Evolutionary conservation across 805 yeast genomes (phyloP).

Genomic region (Yarrowia osloensis): DNA sequence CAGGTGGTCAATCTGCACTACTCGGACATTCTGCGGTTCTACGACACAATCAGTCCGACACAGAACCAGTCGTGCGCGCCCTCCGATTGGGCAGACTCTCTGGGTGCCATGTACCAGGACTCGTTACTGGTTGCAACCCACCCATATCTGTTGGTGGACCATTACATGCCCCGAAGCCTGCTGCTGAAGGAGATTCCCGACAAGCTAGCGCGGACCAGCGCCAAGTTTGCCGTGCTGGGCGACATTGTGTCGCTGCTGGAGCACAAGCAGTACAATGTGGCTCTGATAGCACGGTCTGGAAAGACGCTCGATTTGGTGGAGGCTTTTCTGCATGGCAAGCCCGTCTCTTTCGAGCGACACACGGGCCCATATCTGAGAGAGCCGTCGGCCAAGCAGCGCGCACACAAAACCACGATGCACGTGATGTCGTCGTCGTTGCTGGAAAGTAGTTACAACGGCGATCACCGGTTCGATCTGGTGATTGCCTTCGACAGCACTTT

Average conservation of each 20-base stretch:
- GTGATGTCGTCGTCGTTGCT: constrained; percentile 48
- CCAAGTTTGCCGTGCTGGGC: constrained; percentile 73
- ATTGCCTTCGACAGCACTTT: constrained; percentile 65
- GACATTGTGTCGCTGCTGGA: constrained; percentile 62
- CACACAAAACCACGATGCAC: constrained; percentile 45
- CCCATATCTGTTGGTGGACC: constrained; percentile 82
- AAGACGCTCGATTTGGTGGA: constrained; percentile 75
- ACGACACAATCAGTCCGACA: constrained; percentile 51
- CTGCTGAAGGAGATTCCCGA: constrained; percentile 69
- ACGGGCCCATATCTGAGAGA: constrained; percentile 66
- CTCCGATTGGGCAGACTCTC: constrained; percentile 67
- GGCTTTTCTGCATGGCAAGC: constrained; percentile 73
- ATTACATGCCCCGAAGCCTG: constrained; percentile 79
- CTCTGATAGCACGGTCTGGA: constrained; percentile 69
- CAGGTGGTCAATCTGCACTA: constrained; percentile 91
- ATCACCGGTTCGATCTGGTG: constrained; percentile 54
- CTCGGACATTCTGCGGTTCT: constrained; percentile 83
- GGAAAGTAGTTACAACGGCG: constrained; percentile 35
- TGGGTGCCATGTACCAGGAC: constrained; percentile 72
- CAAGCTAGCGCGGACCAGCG: constrained; percentile 70
- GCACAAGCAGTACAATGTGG: constrained; percentile 54
- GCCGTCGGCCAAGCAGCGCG: constrained; percentile 38
- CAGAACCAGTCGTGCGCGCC: constrained; percentile 40
- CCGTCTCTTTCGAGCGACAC: constrained; percentile 62
- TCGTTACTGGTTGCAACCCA: constrained; percentile 82